phyloP scores from a whole-genome alignment of 768 basidiomycete genomes.

The Suillus discolor region DNA sequence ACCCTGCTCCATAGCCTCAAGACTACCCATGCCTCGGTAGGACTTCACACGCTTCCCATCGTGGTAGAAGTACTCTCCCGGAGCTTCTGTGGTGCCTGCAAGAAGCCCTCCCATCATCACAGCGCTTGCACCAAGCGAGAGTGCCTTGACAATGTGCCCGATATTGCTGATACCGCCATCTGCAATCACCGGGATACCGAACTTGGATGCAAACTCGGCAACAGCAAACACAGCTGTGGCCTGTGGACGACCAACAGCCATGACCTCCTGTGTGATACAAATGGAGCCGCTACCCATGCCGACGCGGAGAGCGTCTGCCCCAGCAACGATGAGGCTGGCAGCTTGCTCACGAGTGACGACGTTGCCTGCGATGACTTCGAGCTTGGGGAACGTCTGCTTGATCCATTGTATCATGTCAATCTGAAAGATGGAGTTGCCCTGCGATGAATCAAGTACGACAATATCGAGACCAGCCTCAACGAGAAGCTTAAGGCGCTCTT shows the following conservation, averaged over 20 bases:
- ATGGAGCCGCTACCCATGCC: slow-evolving; percentile 99
- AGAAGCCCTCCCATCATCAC: slow-evolving; percentile 99
- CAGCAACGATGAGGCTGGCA: slow-evolving; percentile 88
- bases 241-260: slow-evolving; percentile 98
- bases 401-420: slow-evolving; percentile 95
- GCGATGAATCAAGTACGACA: slow-evolving; percentile 92
- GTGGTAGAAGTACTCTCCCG: slow-evolving; percentile 99
- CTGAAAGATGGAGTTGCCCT: slow-evolving; percentile 94
- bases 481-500: slow-evolving; percentile 80
- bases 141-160: slow-evolving; percentile 96
- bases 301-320: slow-evolving; percentile 92
- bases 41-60: slow-evolving; percentile 99
- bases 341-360: slow-evolving; percentile 98
- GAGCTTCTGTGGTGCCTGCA: slow-evolving; percentile 95
- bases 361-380: slow-evolving; percentile 96
- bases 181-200: slow-evolving; percentile 95
- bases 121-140: slow-evolving; percentile 90
- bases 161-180: slow-evolving; percentile 96
- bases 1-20: slow-evolving; percentile 91
- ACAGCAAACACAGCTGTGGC: slow-evolving; percentile 98
- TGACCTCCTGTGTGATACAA: slow-evolving; percentile 99
- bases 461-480: slow-evolving; percentile 96
- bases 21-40: slow-evolving; percentile 97
- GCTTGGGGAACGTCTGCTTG: slow-evolving; percentile 78
- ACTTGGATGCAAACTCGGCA: slow-evolving; percentile 88